Percentiles rank a stretch among this genome's conserved stretches.
These are phyloP conservation scores for Triticum timopheevii DNA, from an alignment of 176 grass and related monocot genomes.

Conservation along the genomic window DNA sequence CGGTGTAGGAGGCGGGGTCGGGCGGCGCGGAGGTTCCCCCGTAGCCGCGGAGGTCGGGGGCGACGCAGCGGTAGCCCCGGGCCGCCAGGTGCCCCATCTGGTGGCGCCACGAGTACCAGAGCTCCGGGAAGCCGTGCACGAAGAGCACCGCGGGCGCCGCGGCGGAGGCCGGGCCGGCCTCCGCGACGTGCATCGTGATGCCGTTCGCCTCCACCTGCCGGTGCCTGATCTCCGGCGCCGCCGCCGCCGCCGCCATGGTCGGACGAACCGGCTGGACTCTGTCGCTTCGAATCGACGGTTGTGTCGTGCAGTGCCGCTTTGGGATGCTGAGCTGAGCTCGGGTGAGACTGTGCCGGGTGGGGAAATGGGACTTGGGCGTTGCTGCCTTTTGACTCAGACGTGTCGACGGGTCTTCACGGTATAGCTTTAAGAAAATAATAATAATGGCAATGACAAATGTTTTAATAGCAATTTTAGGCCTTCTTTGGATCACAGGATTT, in stretches of 20 bases:
- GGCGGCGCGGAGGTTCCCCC: constrained; percentile 66
- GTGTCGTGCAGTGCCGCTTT: too few species aligned
- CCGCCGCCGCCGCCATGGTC: neutral
- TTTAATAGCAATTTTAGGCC: too few species aligned
- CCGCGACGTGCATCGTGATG: constrained; percentile 72
- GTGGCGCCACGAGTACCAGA: constrained; percentile 87
- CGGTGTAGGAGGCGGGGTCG: constrained; percentile 53
- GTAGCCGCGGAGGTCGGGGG: constrained; percentile 78
- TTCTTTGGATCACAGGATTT: too few species aligned
- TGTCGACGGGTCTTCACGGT: too few species aligned
- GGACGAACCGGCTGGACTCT: neutral
- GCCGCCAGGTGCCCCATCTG: constrained; percentile 65
- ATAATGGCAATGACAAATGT: too few species aligned
- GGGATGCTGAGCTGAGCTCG: too few species aligned
- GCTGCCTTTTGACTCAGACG: too few species aligned
- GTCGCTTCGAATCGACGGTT: too few species aligned
- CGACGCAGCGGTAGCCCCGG: constrained; percentile 59
- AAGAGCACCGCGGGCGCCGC: constrained; percentile 48
- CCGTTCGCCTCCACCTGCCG: constrained; percentile 59
- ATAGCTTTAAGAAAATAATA: too few species aligned
- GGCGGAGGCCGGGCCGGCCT: constrained; percentile 45
- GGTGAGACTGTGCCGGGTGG: too few species aligned
- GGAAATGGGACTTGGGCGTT: too few species aligned
- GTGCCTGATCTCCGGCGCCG: constrained; percentile 40
- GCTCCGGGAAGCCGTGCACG: constrained; percentile 83